Conservation (phyloP, 306 rosid species). For the Fragaria nilgerrensis region DNA sequence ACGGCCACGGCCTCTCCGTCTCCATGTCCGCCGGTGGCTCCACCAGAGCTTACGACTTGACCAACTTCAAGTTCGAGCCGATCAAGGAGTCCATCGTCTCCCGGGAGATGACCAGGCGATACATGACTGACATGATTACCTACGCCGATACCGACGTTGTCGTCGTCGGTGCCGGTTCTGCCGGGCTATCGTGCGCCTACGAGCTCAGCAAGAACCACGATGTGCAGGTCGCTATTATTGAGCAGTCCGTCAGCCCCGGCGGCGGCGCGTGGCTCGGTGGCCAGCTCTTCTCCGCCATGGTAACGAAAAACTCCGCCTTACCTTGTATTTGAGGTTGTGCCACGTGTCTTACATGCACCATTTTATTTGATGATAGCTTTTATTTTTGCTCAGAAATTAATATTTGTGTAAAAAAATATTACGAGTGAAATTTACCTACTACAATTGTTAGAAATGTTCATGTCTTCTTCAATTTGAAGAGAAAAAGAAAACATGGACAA, state of each 20-base stretch:
- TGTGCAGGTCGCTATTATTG: slow-evolving; percentile 67
- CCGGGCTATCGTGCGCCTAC: slow-evolving; percentile 93
- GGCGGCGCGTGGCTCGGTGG: slow-evolving; percentile 99
- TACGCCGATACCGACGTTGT: slow-evolving; percentile 86
- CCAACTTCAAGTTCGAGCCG: slow-evolving; percentile 38
- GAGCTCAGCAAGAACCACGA: slow-evolving; percentile 83
- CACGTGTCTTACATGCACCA: slow-evolving; percentile 14
- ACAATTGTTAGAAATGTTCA: too few species aligned
- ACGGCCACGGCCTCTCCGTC: slow-evolving; percentile 12
- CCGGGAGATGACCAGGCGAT: slow-evolving; percentile 89
- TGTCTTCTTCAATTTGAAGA: too few species aligned
- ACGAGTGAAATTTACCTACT: too few species aligned
- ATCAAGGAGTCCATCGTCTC: slow-evolving; percentile 70
- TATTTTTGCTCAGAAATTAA: background rate
- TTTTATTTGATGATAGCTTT: too few species aligned
- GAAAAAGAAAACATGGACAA: too few species aligned
- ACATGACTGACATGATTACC: slow-evolving; percentile 94
- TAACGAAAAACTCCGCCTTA: background rate
- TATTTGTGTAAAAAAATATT: too few species aligned
- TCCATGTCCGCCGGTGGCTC: slow-evolving; percentile 39
- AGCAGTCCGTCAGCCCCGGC: slow-evolving; percentile 95
- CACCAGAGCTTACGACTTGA: slow-evolving; percentile 34
- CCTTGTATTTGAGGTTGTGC: background rate
- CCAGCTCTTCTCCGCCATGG: slow-evolving; percentile 97
- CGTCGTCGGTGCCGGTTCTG: slow-evolving; percentile 91